Evolutionary conservation across 257 asterid genomes (phyloP).

Genomic region (Ajuga chamaepitys): DNA sequence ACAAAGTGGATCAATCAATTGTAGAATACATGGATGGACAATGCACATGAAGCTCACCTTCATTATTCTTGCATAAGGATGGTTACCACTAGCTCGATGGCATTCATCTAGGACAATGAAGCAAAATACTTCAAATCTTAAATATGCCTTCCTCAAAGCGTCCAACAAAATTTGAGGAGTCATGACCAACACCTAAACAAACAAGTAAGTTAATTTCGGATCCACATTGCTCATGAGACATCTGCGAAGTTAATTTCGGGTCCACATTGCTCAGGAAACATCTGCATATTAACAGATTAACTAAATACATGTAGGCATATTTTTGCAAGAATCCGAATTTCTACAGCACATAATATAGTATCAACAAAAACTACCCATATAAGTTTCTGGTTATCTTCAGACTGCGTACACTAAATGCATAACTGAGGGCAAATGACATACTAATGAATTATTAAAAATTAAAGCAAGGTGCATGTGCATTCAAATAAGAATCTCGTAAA

Average conservation of each 20-base stretch:
- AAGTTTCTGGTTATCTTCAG: neutral
- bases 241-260: neutral
- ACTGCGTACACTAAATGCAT: neutral
- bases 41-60: constrained; percentile 35
- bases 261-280: neutral
- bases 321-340: neutral
- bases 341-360: neutral
- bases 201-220: constrained; percentile 3
- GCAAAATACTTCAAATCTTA: constrained; percentile 42
- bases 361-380: neutral
- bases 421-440: neutral
- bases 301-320: neutral
- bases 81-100: constrained; percentile 74
- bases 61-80: constrained; percentile 79
- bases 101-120: constrained; percentile 77
- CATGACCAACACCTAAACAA: constrained; percentile 73
- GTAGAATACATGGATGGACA: neutral
- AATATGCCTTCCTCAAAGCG: constrained; percentile 55
- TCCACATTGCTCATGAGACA: neutral
- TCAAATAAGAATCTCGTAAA: neutral
- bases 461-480: neutral
- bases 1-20: neutral
- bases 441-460: neutral
- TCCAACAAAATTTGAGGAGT: constrained; percentile 85
- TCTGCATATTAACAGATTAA: neutral